A percentile compares a stretch with the other conserved stretches of the same genome.
These are phyloP conservation scores for Cystobasidiopsis lactophilus DNA, from an alignment of 768 basidiomycete genomes.

Conservation along the genomic window DNA sequence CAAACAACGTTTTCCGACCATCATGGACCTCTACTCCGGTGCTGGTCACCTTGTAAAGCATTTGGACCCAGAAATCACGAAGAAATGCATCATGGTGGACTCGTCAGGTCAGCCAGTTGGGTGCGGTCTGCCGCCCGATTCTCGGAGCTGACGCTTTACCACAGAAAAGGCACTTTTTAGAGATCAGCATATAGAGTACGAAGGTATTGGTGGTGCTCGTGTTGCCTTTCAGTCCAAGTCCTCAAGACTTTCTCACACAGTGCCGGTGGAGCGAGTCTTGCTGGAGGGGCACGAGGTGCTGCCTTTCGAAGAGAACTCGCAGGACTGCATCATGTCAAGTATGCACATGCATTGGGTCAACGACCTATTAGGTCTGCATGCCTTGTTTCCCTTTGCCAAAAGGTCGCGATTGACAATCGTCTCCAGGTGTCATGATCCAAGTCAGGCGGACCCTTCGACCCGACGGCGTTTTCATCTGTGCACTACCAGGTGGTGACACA, in stretches of 20 bases:
- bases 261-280: constrained; percentile 50
- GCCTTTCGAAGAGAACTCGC: constrained; percentile 42
- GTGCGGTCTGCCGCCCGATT: no score
- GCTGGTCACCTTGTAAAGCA: constrained; percentile 79
- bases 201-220: constrained; percentile 23
- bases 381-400: not conserved
- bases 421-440: constrained; percentile 56
- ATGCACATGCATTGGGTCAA: constrained; percentile 92
- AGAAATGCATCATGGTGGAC: constrained; percentile 65
- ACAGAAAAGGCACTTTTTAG: constrained; percentile 49
- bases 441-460: constrained; percentile 62
- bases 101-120: constrained; percentile 39
- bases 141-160: not conserved
- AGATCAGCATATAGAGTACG: constrained; percentile 56
- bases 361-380: constrained; percentile 60
- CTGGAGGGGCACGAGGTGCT: constrained; percentile 68
- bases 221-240: not conserved
- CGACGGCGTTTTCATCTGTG: constrained; percentile 83
- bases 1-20: constrained; percentile 50
- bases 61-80: constrained; percentile 41
- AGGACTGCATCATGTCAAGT: constrained; percentile 81
- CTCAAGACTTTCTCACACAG: constrained; percentile 27
- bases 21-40: constrained; percentile 76
- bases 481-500: constrained; percentile 87
- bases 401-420: not conserved